Base-by-base conservation (phyloP, 2,329 filamentous ascomycete species). In the Dactylellina haptotyla region DNA sequence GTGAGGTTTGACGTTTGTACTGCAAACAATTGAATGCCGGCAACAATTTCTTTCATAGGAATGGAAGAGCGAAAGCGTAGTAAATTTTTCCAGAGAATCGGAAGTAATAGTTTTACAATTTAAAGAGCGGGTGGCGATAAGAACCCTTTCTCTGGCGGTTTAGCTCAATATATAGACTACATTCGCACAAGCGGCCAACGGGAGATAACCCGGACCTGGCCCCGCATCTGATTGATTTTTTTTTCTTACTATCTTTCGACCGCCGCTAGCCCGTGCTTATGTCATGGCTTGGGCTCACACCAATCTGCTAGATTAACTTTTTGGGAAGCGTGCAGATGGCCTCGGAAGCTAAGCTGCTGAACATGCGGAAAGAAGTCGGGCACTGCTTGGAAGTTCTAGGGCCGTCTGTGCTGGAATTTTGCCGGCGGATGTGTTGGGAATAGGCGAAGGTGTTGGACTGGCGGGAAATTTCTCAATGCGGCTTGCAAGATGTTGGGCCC, bases 401-500 rank as follows among this genome's bases (percentile, higher is more conserved):
- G 26, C 25, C 34, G 32, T 30, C 37, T 46, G 28, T 48, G 32
- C 46, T 59, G 43, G 67, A 72, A 65, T 72, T 72, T 72, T 72
- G 53, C 67, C 67, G 67, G 67, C 51, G 37, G 53, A 72, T 65
- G 67, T 59, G 67, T 72, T 71, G 66, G 43, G 53, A 18, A 53
- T 54, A 8, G 18, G n/a, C 16, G 18, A 4, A 18, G 5, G 39
- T 26, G 26, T 57, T 54, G 28, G 8, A 18, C 26, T 34, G 37
- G 28, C 34, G 50, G 58, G 51, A 45, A 63, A 56, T 56, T 56
- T 48, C 32, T 48, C 12, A 16, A 41, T n/a, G 50, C 39, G 39
- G 48, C 14, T 41, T 14, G 30, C n/a, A n/a, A n/a, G n/a, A n/a
- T n/a, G n/a, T n/a, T n/a, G n/a, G n/a, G n/a, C n/a, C n/a, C n/a